Conservation (phyloP, 306 rosid genomes). For the Dryas alaskensis region DNA sequence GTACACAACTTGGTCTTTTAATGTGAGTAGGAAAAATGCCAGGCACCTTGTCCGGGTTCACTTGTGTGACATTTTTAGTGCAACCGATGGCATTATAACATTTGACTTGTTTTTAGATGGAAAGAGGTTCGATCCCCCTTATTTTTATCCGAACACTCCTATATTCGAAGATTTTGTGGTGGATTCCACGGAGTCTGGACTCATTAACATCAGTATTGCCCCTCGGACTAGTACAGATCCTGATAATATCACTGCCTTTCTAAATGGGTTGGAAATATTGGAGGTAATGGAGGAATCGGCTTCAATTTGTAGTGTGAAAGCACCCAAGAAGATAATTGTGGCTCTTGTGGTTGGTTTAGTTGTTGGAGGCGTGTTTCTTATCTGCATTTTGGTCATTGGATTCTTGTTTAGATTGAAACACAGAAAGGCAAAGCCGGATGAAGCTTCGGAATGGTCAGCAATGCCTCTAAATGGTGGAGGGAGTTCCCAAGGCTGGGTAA, state of each 20-base stretch:
- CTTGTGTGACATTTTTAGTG: conserved; percentile 28
- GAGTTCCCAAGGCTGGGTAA: conserved; percentile 36
- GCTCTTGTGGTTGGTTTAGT: conserved; percentile 25
- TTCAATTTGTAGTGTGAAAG: neutral
- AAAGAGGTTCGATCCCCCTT: neutral
- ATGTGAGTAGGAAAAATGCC: neutral
- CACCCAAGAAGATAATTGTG: neutral
- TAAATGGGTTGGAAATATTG: conserved; percentile 51
- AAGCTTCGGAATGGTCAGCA: conserved; percentile 37
- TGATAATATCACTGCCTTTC: neutral
- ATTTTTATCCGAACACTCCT: neutral
- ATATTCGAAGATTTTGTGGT: conserved; percentile 29
- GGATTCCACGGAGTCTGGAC: conserved; percentile 18
- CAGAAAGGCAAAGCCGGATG: conserved; percentile 22
- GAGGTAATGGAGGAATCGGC: conserved; percentile 19
- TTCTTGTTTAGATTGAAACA: conserved; percentile 21
- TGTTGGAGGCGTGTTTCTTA: conserved; percentile 30
- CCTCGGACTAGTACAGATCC: neutral
- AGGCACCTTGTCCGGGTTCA: conserved; percentile 37
- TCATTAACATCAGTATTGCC: conserved; percentile 28
- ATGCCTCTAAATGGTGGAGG: conserved; percentile 38
- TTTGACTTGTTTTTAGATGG: conserved; percentile 29
- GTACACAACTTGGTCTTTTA: conserved; percentile 35
- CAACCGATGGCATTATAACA: rapidly evolving
- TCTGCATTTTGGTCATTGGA: conserved; percentile 22